A percentile compares a stretch with the other conserved stretches of the same genome.
Conservation (phyloP, 169 alveolate genomes). For the Amoebophrya sp. region DNA sequence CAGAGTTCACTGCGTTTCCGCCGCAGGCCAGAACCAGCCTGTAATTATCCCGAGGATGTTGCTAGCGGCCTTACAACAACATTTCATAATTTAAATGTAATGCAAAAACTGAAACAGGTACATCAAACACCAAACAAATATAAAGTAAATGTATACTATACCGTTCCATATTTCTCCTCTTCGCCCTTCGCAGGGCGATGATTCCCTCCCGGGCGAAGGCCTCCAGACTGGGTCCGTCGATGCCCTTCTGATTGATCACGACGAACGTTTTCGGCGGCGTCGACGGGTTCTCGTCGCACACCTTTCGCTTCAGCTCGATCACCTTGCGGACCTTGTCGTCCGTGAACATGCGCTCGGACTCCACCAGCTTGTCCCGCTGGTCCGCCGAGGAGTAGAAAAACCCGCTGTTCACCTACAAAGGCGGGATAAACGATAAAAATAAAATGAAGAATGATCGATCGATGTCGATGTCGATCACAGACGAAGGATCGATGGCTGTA, state of each 20-base stretch:
- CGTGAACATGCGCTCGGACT: slow-evolving; percentile 87
- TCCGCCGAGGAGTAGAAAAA: slow-evolving; percentile 90
- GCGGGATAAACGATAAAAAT: not conserved
- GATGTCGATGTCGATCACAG: not conserved
- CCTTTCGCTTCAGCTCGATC: slow-evolving; percentile 80
- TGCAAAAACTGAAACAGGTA: not conserved
- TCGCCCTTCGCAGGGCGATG: slow-evolving; percentile 91
- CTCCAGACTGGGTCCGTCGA: slow-evolving; percentile 94
- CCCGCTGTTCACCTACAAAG: slow-evolving; percentile 57
- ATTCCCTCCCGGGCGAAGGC: slow-evolving; percentile 93
- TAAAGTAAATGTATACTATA: not conserved
- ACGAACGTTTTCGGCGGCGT: slow-evolving; percentile 50
- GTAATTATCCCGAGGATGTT: no score
- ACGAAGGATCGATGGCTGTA: not conserved
- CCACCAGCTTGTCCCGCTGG: slow-evolving; percentile 86
- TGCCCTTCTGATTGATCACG: slow-evolving; percentile 94
- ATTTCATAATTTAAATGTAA: no score
- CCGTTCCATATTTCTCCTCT: slow-evolving; percentile 96
- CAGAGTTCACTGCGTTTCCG: slow-evolving; percentile 92
- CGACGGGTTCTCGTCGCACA: slow-evolving; percentile 43
- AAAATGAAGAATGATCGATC: not conserved
- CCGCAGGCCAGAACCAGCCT: slow-evolving; percentile 90
- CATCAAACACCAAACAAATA: not conserved
- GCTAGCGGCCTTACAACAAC: no score
- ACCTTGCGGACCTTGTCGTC: slow-evolving; percentile 90